phyloP scores from a whole-genome alignment of 805 yeast genomes.

The Nakazawaea siamensis region DNA sequence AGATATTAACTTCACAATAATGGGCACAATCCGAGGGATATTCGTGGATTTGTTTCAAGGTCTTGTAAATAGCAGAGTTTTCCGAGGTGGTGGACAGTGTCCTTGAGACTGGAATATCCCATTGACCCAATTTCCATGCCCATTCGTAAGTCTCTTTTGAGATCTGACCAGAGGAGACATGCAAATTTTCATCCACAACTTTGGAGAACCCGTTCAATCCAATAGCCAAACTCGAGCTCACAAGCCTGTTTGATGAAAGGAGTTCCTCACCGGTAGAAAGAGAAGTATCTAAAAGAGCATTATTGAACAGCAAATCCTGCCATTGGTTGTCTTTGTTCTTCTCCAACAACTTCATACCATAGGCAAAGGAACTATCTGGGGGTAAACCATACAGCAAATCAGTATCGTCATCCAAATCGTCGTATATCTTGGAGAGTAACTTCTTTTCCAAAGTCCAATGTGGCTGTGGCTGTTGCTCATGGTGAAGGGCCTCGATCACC shows the following conservation, averaged over 20 bases:
- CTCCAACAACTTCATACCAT: conserved; percentile 37
- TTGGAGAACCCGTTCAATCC: conserved; percentile 56
- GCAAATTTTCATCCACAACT: not conserved
- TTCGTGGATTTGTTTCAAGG: conserved; percentile 40
- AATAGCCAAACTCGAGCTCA: conserved; percentile 11
- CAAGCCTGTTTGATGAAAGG: not conserved
- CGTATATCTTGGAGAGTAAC: conserved; percentile 32
- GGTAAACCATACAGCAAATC: conserved; percentile 67
- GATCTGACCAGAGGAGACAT: not conserved
- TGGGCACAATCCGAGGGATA: conserved; percentile 14
- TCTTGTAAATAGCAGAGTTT: conserved; percentile 41
- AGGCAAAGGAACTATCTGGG: conserved; percentile 40
- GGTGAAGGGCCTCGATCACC: conserved; percentile 44
- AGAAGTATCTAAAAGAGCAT: conserved; percentile 47
- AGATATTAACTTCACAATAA: conserved; percentile 17
- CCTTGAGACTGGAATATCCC: conserved; percentile 54
- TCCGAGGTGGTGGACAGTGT: conserved; percentile 21
- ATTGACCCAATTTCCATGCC: conserved; percentile 69
- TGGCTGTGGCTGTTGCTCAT: conserved; percentile 11
- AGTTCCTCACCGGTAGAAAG: conserved; percentile 12
- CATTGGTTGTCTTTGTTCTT: conserved; percentile 22
- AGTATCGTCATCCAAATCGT: conserved; percentile 40
- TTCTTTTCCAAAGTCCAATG: conserved; percentile 14
- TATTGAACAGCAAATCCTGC: conserved; percentile 42
- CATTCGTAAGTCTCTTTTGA: conserved; percentile 35